Conservation (phyloP, 306 rosid species). For the Luffa aegyptiaca region DNA sequence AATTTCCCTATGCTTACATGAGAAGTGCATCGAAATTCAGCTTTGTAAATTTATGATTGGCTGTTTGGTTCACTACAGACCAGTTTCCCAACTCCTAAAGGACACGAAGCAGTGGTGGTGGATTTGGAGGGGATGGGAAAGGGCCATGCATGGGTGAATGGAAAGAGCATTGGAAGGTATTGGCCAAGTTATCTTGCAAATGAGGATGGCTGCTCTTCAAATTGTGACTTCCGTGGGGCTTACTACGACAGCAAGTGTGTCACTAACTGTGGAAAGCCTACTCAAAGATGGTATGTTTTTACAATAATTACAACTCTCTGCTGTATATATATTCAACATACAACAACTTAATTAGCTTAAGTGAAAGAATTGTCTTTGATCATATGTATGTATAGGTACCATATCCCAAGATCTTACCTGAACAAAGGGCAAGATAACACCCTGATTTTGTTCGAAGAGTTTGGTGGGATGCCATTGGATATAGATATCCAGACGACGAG, state of each 20-base stretch:
- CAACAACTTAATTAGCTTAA: no score
- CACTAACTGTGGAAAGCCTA: slow-evolving; percentile 36
- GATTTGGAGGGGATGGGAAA: slow-evolving; percentile 35
- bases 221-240: slow-evolving; percentile 42
- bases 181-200: slow-evolving; percentile 41
- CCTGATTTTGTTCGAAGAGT: not conserved
- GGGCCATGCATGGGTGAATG: slow-evolving; percentile 53
- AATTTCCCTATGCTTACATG: no score
- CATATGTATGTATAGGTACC: no score
- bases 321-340: no score
- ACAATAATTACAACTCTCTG: no score
- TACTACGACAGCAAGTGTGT: slow-evolving; percentile 28
- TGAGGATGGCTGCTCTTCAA: slow-evolving; percentile 27
- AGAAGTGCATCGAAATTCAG: no score
- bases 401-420: slow-evolving; percentile 5
- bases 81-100: slow-evolving; percentile 41
- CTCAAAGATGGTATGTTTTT: slow-evolving; percentile 57
- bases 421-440: not conserved
- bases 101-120: slow-evolving; percentile 30
- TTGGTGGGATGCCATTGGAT: slow-evolving; percentile 24
- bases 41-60: slow-evolving; percentile 7
- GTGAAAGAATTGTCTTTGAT: no score
- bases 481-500: slow-evolving; percentile 18
- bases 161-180: slow-evolving; percentile 29
- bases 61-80: slow-evolving; percentile 11